Conservation (phyloP, 139 green algal species). For the Picochlorum sp. region DNA sequence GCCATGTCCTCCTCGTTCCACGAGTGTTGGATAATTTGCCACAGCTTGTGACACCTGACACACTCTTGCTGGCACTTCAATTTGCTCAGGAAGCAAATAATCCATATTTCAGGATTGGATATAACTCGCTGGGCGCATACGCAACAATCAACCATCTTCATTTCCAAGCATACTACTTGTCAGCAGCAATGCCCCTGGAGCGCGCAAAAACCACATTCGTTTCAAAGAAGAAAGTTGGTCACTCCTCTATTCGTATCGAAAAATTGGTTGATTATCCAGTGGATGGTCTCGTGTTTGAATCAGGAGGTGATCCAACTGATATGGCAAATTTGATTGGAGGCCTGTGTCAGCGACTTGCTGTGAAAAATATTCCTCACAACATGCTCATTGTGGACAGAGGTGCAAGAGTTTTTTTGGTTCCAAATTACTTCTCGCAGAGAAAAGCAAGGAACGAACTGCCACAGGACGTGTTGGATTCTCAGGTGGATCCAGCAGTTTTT, state of each 20-base stretch:
- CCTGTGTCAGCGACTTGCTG: slow-evolving; percentile 60
- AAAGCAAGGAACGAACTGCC: slow-evolving; percentile 66
- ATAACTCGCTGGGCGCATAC: slow-evolving; percentile 95
- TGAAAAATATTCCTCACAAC: slow-evolving; percentile 88
- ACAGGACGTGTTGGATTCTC: slow-evolving; percentile 50
- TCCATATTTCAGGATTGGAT: slow-evolving; percentile 88
- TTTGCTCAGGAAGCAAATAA: slow-evolving; percentile 80
- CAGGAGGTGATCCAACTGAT: slow-evolving; percentile 38
- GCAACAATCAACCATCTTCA: slow-evolving; percentile 99
- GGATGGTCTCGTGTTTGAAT: slow-evolving; percentile 77
- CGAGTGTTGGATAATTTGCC: slow-evolving; percentile 60
- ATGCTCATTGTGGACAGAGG: slow-evolving; percentile 88
- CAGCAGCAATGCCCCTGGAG: slow-evolving; percentile 74
- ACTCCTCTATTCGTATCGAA: slow-evolving; percentile 37
- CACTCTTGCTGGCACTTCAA: slow-evolving; percentile 75
- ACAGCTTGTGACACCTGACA: slow-evolving; percentile 46
- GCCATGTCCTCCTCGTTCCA: slow-evolving; percentile 94
- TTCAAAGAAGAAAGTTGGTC: neutral
- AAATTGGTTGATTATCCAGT: slow-evolving; percentile 81
- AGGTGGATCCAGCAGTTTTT: slow-evolving; percentile 90
- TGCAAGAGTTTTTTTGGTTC: slow-evolving; percentile 78
- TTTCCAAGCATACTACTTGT: slow-evolving; percentile 88
- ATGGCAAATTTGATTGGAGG: slow-evolving; percentile 56
- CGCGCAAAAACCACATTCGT: slow-evolving; percentile 55
- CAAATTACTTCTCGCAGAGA: slow-evolving; percentile 70